Evolutionary conservation across 202 grass and related monocot genomes (phyloP), one percentile per base, ranked within the genome.

Genomic region (Carex arenaria): DNA sequence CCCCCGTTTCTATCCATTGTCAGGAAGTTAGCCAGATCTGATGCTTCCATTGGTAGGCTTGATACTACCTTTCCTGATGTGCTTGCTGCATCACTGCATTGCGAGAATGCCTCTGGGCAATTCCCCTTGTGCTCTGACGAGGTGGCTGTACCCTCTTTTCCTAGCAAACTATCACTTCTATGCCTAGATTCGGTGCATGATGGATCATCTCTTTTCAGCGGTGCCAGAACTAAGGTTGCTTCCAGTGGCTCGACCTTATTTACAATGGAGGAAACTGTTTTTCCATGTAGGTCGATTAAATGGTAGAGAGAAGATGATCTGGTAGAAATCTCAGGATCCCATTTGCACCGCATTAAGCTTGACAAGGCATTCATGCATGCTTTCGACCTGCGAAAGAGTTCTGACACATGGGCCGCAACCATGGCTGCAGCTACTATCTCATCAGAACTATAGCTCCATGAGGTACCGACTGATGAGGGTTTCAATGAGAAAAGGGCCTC

Each of bases 401-500:
- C 96, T 72, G 96, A 95, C 90, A 99, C 96, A 67, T 99, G 96
- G 78, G 96, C 96, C 67, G 96, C 96, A 87, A 99, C 96, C 96
- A 99, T 99, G 81, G 96, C 96, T 15, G 96, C 96, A 64, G 96
- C 96, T 68, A 99, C 93, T 74, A 99, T 99, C 90, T 99, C 96
- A 84, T 99, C 95, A 87, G 96, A 99, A 88, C 96, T 94, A 61
- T 94, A 99, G 89, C 89, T 92, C 96, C 96, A 99, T 28, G 96
- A 96, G 64, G 96, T 99, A 70, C 96, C 96, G 34, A 96, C 90
- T 68, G 96, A 99, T 72, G 96, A 99, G 83, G 96, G 96, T 86
- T 99, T 99, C 91, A 99, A 61, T 54, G 96, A 96, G 91, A 99
- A 99, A 86, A 99, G 91, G 86, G 96, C 96, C 90, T 99, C 96